Conservation (phyloP, 495 filamentous ascomycete genomes). For the Aspergillus coremiiformis region DNA sequence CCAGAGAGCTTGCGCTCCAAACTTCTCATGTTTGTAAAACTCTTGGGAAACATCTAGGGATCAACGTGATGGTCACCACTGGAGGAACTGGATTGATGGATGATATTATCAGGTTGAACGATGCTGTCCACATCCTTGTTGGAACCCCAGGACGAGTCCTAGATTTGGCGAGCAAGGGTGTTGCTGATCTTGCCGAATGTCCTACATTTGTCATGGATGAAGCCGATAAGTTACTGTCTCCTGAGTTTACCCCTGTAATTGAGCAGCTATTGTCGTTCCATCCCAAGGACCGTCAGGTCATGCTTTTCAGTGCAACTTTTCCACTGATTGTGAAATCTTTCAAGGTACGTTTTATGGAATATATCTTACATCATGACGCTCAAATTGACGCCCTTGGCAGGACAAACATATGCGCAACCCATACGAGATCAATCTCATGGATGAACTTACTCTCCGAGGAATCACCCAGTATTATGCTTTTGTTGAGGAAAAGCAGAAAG, state of each 20-base stretch:
- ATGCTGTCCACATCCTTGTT: conserved; percentile 94
- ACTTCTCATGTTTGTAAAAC: conserved; percentile 99
- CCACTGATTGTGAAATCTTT: conserved; percentile 93
- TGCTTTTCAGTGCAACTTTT: conserved; percentile 98
- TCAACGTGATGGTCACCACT: conserved; percentile 99
- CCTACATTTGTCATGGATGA: conserved; percentile 99
- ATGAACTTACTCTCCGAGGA: conserved; percentile 94
- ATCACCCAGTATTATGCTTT: conserved; percentile 99
- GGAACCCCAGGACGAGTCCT: conserved; percentile 94
- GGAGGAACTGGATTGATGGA: conserved; percentile 92
- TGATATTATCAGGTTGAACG: conserved; percentile 90
- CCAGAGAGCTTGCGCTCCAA: conserved; percentile 94
- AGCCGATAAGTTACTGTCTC: conserved; percentile 92
- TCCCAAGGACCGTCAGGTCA: conserved; percentile 93
- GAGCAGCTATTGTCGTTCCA: conserved; percentile 91
- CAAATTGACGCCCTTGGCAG: conserved; percentile 22
- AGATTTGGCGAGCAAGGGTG: conserved; percentile 87
- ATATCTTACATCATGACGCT: neutral
- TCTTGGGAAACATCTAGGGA: conserved; percentile 87
- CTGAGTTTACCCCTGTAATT: conserved; percentile 94
- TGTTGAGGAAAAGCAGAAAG: conserved; percentile 98
- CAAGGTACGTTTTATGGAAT: conserved; percentile 47
- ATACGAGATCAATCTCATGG: conserved; percentile 99
- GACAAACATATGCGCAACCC: conserved; percentile 95
- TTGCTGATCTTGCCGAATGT: conserved; percentile 93